phyloP scores from a whole-genome alignment of 257 asterid genomes.

The Catharanthus roseus region DNA sequence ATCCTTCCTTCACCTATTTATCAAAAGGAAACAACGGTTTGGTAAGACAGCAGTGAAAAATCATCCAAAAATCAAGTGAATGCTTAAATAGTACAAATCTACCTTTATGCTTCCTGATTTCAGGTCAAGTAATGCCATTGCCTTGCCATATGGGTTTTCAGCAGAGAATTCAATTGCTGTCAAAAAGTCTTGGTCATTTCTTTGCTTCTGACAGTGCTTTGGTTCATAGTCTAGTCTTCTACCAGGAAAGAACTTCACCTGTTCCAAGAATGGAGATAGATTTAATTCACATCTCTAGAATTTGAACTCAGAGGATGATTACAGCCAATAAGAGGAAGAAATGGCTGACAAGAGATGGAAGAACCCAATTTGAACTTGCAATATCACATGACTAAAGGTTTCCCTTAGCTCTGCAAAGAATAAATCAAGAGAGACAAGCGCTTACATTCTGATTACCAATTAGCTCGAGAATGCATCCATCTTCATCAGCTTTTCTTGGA shows the following conservation, averaged over 20 bases:
- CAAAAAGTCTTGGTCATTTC: constrained; percentile 39
- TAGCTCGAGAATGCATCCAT: constrained; percentile 66
- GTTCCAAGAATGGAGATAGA: constrained; percentile 19
- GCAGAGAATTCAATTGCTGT: constrained; percentile 78
- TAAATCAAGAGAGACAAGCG: constrained; percentile 5
- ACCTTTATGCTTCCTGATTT: constrained; percentile 61
- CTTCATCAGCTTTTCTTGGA: constrained; percentile 40
- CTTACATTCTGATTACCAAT: constrained; percentile 71
- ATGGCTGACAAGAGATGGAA: neutral
- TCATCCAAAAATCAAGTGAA: constrained; percentile 14
- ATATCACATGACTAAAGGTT: neutral
- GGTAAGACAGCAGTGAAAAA: constrained; percentile 4
- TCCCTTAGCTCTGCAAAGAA: neutral
- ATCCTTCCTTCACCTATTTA: constrained; percentile 68
- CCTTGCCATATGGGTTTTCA: constrained; percentile 73
- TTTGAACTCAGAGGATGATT: neutral
- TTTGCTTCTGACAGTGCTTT: constrained; percentile 51
- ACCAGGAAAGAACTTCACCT: constrained; percentile 79
- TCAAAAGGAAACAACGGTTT: constrained; percentile 10
- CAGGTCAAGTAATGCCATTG: constrained; percentile 66
- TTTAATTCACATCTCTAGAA: neutral
- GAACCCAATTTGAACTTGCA: neutral
- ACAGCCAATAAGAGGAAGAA: neutral
- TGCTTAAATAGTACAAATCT: constrained; percentile 10
- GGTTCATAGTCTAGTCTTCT: constrained; percentile 75